Evolutionary conservation across 441 rosid genomes (phyloP).

Genomic region (Syzygium syzygioides): DNA sequence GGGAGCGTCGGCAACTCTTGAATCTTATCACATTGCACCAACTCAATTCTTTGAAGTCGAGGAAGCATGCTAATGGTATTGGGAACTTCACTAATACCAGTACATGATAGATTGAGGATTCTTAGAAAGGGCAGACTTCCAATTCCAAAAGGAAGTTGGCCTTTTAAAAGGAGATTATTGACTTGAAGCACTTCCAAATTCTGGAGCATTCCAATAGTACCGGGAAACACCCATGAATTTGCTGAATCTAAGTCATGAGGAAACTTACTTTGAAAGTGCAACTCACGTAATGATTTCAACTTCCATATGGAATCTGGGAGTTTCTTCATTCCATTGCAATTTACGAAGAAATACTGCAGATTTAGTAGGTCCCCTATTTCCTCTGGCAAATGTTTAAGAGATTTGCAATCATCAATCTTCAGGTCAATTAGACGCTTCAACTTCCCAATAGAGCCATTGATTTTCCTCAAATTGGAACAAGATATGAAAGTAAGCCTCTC

Average conservation of each 20-base stretch:
- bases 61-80: not conserved
- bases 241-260: rapidly evolving
- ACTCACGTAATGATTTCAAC: not conserved
- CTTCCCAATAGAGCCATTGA: too few relatives aligned
- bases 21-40: not conserved
- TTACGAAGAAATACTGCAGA: not conserved
- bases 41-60: not conserved
- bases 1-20: not conserved
- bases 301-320: not conserved
- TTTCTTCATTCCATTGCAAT: rapidly evolving
- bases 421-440: not conserved
- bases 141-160: not conserved
- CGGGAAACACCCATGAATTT: not conserved
- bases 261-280: not conserved
- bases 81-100: not conserved
- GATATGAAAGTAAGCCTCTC: too few relatives aligned
- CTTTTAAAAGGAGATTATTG: rapidly evolving
- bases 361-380: not conserved
- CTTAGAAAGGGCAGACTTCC: not conserved
- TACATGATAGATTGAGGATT: not conserved
- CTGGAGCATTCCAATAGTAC: not conserved
- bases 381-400: not conserved
- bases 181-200: not conserved
- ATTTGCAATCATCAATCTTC: rapidly evolving
- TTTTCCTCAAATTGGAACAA: not conserved